Evolutionary conservation across 2,329 filamentous ascomycete species (phyloP), one percentile per base, ranked within the genome.

Genomic region (Raffaelea deltoideospora): DNA sequence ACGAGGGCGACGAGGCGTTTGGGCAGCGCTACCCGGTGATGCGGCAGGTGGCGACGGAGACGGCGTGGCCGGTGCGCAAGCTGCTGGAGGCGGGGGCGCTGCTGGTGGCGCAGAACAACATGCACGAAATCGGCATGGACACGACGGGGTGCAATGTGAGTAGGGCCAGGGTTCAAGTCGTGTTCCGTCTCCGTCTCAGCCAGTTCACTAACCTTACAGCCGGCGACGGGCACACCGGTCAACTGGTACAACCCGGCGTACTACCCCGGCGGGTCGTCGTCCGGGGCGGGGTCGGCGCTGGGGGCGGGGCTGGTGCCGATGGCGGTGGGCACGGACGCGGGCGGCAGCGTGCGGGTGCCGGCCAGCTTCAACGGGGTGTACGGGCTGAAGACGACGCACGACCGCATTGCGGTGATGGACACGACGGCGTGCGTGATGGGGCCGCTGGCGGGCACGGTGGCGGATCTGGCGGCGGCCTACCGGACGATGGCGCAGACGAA

Each of bases 391-490:
- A 65, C 83, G 1, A 77, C 73, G 0, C 79, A 90, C 51, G 71
- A 78, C 49, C 76, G 85, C 27, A 69, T 81, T 6, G 69, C 69
- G 31, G 63, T 58, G 40, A 63, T 65, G 54, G 61, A 61, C 47
- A 65, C 63, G 37, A 65, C 63, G 37, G 64, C 73, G 50, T 67
- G 64, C 38, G 78, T 90, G 14, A 63, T 72, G 7, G 83, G 84
- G 0, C 86, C 87, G 8, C 69, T 94, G 48, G 79, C 83, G 14
- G 68, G 73, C 33, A 88, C 69, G 37, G 81, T 81, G 43, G 64
- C 76, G 26, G 87, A 93, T 49, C 69, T 95, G 6, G 78, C 79
- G 42, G 65, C 86, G 36, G 79, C 81, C n/a, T 95, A 90, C 59
- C 76, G 82, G 34, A 53, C 82, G 47, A 85, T 92, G 69, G 69